A percentile compares a stretch with the other conserved stretches of the same genome.
These are phyloP conservation scores for Penicillium pulvis DNA, from an alignment of 495 filamentous ascomycete genomes.

Conservation along the genomic window DNA sequence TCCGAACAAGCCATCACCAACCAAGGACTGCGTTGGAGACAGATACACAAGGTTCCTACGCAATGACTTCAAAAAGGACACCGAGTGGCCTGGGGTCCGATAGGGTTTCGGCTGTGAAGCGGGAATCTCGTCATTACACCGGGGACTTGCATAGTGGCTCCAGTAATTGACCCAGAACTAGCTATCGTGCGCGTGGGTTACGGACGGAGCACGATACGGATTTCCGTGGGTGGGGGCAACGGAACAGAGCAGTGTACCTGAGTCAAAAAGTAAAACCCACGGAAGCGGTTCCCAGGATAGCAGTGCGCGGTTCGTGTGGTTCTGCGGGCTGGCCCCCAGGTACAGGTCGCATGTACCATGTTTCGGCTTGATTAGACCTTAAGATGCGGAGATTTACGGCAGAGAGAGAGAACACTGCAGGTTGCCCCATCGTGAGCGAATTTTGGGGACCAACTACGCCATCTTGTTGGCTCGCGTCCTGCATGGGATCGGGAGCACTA, in stretches of 20 bases:
- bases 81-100: slow-evolving; percentile 11
- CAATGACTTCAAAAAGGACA: slow-evolving; percentile 10
- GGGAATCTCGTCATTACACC: slow-evolving; percentile 13
- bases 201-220: slow-evolving; percentile 10
- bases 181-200: background rate
- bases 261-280: slow-evolving; percentile 10
- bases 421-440: slow-evolving; percentile 3
- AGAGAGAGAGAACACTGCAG: background rate
- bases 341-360: slow-evolving; percentile 3
- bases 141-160: slow-evolving; percentile 4
- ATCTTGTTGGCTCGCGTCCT: slow-evolving; percentile 8
- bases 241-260: slow-evolving; percentile 2
- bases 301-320: slow-evolving; percentile 14
- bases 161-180: slow-evolving; percentile 7
- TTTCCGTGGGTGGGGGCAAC: slow-evolving; percentile 11
- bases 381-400: background rate
- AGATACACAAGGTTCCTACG: background rate
- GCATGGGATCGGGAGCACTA: slow-evolving; percentile 12
- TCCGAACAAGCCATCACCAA: background rate
- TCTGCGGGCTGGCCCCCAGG: background rate
- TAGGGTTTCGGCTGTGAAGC: slow-evolving; percentile 20
- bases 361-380: background rate
- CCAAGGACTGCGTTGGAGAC: background rate
- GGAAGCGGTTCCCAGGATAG: slow-evolving; percentile 15
- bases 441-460: slow-evolving; percentile 3